phyloP scores from a whole-genome alignment of 2,329 filamentous ascomycete genomes.

The Tolypocladium ophioglossoides region DNA sequence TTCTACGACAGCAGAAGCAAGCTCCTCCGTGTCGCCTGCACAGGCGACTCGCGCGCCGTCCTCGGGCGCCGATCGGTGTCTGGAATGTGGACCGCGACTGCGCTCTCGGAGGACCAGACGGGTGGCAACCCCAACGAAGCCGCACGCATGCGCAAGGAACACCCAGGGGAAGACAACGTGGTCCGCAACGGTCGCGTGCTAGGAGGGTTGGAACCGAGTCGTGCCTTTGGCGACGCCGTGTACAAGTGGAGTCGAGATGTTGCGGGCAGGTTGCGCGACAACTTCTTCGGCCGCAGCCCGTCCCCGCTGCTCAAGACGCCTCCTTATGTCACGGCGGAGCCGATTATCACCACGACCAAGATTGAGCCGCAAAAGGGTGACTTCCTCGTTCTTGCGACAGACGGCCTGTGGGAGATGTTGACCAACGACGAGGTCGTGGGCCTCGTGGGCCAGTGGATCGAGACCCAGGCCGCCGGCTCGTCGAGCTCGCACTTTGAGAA shows the following conservation, averaged over 20 bases:
- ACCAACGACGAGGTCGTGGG: slow-evolving; percentile 97
- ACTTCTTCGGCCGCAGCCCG: slow-evolving; percentile 79
- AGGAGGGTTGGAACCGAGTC: slow-evolving; percentile 81
- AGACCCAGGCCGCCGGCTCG: slow-evolving; percentile 51
- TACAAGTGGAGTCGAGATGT: slow-evolving; percentile 94
- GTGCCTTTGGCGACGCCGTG: slow-evolving; percentile 90
- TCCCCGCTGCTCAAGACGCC: slow-evolving; percentile 75
- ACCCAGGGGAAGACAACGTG: slow-evolving; percentile 82
- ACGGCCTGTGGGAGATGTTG: slow-evolving; percentile 98
- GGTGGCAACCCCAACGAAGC: slow-evolving; percentile 80
- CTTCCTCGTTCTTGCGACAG: slow-evolving; percentile 92
- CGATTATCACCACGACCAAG: slow-evolving; percentile 85
- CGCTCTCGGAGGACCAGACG: slow-evolving; percentile 88
- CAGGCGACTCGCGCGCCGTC: slow-evolving; percentile 91
- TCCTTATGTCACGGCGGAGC: slow-evolving; percentile 95
- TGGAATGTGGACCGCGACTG: slow-evolving; percentile 87
- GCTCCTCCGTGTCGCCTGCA: slow-evolving; percentile 85
- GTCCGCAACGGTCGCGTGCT: slow-evolving; percentile 83
- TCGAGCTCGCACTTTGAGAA: slow-evolving; percentile 56
- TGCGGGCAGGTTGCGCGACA: slow-evolving; percentile 68
- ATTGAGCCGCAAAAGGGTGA: slow-evolving; percentile 84
- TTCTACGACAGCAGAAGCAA: slow-evolving; percentile 90
- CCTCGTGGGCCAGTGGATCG: slow-evolving; percentile 92
- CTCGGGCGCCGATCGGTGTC: slow-evolving; percentile 66
- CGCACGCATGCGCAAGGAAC: slow-evolving; percentile 70